Conservation (phyloP, 306 rosid species). For the Benincasa hispida region DNA sequence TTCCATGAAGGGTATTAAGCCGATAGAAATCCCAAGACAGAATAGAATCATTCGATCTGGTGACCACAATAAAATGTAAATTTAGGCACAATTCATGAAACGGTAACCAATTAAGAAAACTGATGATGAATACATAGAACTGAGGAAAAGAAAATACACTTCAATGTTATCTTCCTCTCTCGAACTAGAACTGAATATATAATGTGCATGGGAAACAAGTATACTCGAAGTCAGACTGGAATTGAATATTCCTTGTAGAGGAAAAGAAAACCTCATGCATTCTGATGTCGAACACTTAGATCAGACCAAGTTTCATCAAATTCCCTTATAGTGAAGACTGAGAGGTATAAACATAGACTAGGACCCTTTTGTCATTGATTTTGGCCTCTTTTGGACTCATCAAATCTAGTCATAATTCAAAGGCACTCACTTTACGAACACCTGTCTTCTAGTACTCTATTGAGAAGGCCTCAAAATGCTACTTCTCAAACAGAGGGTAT, state of each 20-base stretch:
- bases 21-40: slow-evolving; percentile 67
- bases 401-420: not conserved
- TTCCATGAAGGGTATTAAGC: slow-evolving; percentile 40
- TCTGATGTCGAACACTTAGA: not conserved
- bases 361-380: not conserved
- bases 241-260: not conserved
- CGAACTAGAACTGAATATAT: not conserved
- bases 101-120: not conserved
- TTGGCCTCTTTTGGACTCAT: not conserved
- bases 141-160: not conserved
- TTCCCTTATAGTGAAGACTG: not conserved
- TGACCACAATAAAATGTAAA: slow-evolving; percentile 18
- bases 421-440: not conserved
- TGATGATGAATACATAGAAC: not conserved
- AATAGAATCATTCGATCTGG: slow-evolving; percentile 41
- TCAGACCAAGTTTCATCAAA: not conserved
- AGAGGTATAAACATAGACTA: not conserved
- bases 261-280: not conserved
- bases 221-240: not conserved
- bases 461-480: slow-evolving; percentile 2
- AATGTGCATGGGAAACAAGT: not conserved
- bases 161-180: not conserved
- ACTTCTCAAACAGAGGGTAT: not conserved
- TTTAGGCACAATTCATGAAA: not conserved
- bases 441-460: not conserved